These are phyloP conservation scores for Arachis stenosperma DNA, from an alignment of 306 rosid species.

Conservation along the genomic window DNA sequence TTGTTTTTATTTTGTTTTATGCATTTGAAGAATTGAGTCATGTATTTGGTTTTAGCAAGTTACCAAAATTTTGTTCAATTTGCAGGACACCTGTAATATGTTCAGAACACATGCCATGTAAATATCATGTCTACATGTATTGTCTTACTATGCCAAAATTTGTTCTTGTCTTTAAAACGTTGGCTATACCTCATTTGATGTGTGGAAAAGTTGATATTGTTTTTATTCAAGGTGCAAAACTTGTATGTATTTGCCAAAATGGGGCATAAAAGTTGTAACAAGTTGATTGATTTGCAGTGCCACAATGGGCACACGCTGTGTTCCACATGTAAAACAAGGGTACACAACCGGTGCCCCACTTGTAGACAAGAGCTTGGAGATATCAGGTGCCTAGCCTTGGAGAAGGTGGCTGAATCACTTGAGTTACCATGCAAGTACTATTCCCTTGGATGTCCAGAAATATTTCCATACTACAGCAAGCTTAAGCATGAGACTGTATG, in stretches of 20 bases:
- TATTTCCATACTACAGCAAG: slow-evolving; percentile 96
- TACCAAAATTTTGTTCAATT: neutral
- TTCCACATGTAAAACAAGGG: slow-evolving; percentile 97
- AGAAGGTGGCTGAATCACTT: slow-evolving; percentile 99
- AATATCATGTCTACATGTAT: slow-evolving; percentile 13
- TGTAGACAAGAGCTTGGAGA: slow-evolving; percentile 99
- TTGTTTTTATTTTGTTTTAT: slow-evolving; percentile 5
- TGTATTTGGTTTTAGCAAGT: neutral
- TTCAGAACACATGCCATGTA: neutral
- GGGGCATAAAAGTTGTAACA: slow-evolving; percentile 25
- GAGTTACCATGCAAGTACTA: slow-evolving; percentile 94
- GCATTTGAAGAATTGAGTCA: slow-evolving; percentile 13
- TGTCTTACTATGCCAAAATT: slow-evolving; percentile 26
- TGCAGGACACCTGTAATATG: neutral
- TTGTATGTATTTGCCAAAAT: slow-evolving; percentile 7
- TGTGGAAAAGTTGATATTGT: slow-evolving; percentile 24
- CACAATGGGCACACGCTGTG: slow-evolving; percentile 98
- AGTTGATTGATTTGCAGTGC: slow-evolving; percentile 67
- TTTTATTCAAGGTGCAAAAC: slow-evolving; percentile 32
- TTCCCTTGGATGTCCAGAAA: slow-evolving; percentile 93
- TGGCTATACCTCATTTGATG: neutral
- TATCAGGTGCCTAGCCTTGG: slow-evolving; percentile 95
- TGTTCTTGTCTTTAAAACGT: neutral
- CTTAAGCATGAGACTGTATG: slow-evolving; percentile 93
- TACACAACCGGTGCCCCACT: slow-evolving; percentile 97